phyloP scores from a whole-genome alignment of 352 stramenopile genomes.

The Phytophthora vignae region DNA sequence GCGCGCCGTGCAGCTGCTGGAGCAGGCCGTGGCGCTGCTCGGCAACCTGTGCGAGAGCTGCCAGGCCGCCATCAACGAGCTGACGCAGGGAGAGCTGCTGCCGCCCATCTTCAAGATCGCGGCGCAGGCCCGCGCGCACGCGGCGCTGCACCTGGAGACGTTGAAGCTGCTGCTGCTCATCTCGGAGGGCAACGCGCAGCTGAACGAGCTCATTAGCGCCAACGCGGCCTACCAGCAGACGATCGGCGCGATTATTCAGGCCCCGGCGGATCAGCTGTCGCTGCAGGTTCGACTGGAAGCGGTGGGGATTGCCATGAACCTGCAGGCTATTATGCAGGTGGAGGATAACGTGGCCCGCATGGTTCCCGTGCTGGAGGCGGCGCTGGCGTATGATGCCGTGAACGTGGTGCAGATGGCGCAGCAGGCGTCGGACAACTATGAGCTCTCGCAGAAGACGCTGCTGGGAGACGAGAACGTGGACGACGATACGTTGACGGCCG shows the following conservation, averaged over 20 bases:
- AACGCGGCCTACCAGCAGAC: slow-evolving; percentile 72
- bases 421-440: slow-evolving; percentile 65
- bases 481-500: slow-evolving; percentile 64
- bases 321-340: slow-evolving; percentile 75
- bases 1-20: slow-evolving; percentile 77
- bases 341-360: slow-evolving; percentile 75
- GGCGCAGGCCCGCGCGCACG: slow-evolving; percentile 56
- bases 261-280: slow-evolving; percentile 57
- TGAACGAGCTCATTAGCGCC: slow-evolving; percentile 72
- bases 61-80: slow-evolving; percentile 80
- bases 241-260: slow-evolving; percentile 74
- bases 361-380: slow-evolving; percentile 71
- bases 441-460: slow-evolving; percentile 62
- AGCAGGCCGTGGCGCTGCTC: slow-evolving; percentile 84
- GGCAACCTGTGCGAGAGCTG: slow-evolving; percentile 87
- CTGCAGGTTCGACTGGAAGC: slow-evolving; percentile 64
- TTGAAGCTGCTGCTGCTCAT: slow-evolving; percentile 85
- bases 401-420: slow-evolving; percentile 81
- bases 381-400: slow-evolving; percentile 83
- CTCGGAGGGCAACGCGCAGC: slow-evolving; percentile 81
- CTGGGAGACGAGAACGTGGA: slow-evolving; percentile 76
- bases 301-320: slow-evolving; percentile 84
- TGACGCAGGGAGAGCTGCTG: slow-evolving; percentile 79
- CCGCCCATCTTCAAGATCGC: slow-evolving; percentile 81
- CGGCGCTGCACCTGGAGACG: slow-evolving; percentile 76